A percentile compares a stretch with the other conserved stretches of the same genome.
These are phyloP conservation scores for Dactylellina cionopaga DNA, from an alignment of 2,329 filamentous ascomycete species.

Conservation along the genomic window DNA sequence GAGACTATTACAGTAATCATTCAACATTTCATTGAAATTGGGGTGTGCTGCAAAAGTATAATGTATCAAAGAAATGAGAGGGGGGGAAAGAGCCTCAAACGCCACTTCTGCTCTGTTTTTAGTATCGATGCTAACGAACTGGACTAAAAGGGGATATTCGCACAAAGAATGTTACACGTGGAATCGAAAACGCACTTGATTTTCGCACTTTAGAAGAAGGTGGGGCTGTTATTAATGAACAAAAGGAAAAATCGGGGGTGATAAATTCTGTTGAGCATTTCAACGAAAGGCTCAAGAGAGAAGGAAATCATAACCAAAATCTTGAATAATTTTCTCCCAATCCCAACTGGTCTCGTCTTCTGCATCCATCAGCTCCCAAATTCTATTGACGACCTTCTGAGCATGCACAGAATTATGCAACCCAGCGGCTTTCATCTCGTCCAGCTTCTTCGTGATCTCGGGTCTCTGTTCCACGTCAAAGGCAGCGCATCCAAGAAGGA, in stretches of 20 bases:
- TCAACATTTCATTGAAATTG: background rate
- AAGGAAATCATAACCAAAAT: slow-evolving; percentile 71
- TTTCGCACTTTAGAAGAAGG: slow-evolving; percentile 20
- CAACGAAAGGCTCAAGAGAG: slow-evolving; percentile 64
- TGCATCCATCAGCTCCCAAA: slow-evolving; percentile 71
- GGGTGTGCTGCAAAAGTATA: slow-evolving; percentile 3
- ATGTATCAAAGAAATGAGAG: slow-evolving; percentile 29
- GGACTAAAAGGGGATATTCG: slow-evolving; percentile 43
- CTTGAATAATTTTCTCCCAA: slow-evolving; percentile 70
- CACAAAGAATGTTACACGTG: slow-evolving; percentile 50
- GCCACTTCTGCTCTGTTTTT: slow-evolving; percentile 46
- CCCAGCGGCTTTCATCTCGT: slow-evolving; percentile 67
- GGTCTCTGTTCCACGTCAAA: slow-evolving; percentile 68
- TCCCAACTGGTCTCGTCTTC: slow-evolving; percentile 69
- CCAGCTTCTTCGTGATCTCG: slow-evolving; percentile 68
- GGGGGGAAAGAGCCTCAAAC: slow-evolving; percentile 50
- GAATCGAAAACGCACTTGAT: slow-evolving; percentile 51
- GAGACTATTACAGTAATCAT: background rate
- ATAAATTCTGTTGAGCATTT: background rate
- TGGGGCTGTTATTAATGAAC: background rate
- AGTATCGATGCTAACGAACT: slow-evolving; percentile 28
- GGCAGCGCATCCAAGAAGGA: slow-evolving; percentile 71
- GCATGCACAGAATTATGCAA: slow-evolving; percentile 70
- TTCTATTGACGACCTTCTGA: slow-evolving; percentile 66
- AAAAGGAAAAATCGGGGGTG: no score